phyloP scores from a whole-genome alignment of 129 eudicot species.

The Arctium lappa region DNA sequence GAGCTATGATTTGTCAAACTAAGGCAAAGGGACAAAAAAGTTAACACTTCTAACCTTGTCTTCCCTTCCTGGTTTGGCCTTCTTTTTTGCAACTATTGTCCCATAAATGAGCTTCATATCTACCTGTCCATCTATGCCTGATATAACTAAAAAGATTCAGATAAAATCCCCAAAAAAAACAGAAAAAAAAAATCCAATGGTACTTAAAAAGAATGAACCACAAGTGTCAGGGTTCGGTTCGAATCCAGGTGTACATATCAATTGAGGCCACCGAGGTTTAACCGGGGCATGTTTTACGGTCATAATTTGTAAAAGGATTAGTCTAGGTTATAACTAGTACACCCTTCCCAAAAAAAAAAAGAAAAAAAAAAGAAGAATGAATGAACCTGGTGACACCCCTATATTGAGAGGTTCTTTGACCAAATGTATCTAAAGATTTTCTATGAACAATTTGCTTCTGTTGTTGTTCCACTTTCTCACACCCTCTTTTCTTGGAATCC shows the following conservation, averaged over 20 bases:
- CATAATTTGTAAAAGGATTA: too few species aligned
- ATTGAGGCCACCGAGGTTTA: too few species aligned
- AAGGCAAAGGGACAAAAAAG: slow-evolving; percentile 19
- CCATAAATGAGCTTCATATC: slow-evolving; percentile 96
- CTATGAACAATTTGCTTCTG: slow-evolving; percentile 87
- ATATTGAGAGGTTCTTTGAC: slow-evolving; percentile 94
- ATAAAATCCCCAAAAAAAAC: not conserved
- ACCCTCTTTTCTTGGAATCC: slow-evolving; percentile 76
- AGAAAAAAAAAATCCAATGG: not conserved
- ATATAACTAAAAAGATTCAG: slow-evolving; percentile 5
- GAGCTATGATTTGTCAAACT: slow-evolving; percentile 7
- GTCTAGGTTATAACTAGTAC: too few species aligned
- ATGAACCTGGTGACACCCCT: slow-evolving; percentile 92
- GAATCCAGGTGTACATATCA: too few species aligned
- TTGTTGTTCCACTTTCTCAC: slow-evolving; percentile 52
- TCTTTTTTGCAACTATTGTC: slow-evolving; percentile 96
- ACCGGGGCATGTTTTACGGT: too few species aligned
- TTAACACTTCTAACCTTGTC: slow-evolving; percentile 66
- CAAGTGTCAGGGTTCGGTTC: too few species aligned
- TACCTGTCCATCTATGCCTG: slow-evolving; percentile 96
- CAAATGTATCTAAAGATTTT: slow-evolving; percentile 92
- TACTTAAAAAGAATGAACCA: not conserved
- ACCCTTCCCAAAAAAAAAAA: not conserved
- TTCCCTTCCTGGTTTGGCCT: slow-evolving; percentile 90
- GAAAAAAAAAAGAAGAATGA: not conserved